A percentile compares a stretch with the other conserved stretches of the same genome.
phyloP scores from a whole-genome alignment of 2,329 filamentous ascomycete species.

The Alternaria sp. region DNA sequence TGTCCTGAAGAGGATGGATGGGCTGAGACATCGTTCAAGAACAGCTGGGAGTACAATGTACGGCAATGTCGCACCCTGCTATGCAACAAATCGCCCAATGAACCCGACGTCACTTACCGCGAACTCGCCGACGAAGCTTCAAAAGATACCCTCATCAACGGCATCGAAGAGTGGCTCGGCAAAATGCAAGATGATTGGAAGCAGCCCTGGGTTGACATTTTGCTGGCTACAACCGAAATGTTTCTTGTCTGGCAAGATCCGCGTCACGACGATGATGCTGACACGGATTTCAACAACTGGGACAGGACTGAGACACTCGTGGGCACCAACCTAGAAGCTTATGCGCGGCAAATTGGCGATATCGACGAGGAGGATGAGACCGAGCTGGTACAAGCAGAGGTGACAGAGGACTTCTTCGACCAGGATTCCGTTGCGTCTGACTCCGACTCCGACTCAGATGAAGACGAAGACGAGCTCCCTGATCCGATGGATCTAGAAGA shows the following conservation, averaged over 20 bases:
- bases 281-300: constrained; percentile 9
- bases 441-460: neutral
- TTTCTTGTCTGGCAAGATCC: constrained; percentile 11
- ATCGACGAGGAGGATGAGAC: constrained; percentile 11
- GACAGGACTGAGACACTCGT: neutral
- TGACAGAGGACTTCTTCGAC: neutral
- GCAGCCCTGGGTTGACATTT: neutral
- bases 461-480: neutral
- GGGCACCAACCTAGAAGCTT: constrained; percentile 3
- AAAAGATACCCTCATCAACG: constrained; percentile 1
- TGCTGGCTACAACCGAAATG: constrained; percentile 5
- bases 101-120: constrained; percentile 7
- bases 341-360: constrained; percentile 13
- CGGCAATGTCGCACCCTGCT: constrained; percentile 19
- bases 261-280: neutral
- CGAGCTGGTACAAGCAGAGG: neutral
- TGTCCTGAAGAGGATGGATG: constrained; percentile 12
- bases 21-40: constrained; percentile 12
- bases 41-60: constrained; percentile 12
- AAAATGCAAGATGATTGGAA: neutral
- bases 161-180: neutral
- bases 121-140: constrained; percentile 6
- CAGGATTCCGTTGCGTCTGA: neutral
- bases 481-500: neutral
- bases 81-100: neutral